Percentiles rank a stretch among this genome's conserved stretches.
Conservation (phyloP, 2,329 filamentous ascomycete species). For the Seiridium unicorne region DNA sequence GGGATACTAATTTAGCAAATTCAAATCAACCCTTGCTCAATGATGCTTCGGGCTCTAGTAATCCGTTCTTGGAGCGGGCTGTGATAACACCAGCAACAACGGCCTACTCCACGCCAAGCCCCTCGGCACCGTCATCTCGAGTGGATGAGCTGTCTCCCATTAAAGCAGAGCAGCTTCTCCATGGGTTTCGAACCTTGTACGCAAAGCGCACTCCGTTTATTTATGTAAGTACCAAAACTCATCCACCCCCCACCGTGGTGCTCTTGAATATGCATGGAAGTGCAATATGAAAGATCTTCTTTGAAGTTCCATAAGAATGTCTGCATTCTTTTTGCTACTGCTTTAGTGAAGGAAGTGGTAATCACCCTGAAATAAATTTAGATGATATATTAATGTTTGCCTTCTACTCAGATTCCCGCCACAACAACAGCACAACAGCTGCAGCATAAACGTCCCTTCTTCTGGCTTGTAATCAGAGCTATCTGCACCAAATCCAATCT, state of each 20-base stretch:
- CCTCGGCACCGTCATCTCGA: background rate
- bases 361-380: too few relatives aligned
- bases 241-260: too few relatives aligned
- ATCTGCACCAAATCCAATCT: conserved; percentile 40
- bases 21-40: too few relatives aligned
- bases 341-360: too few relatives aligned
- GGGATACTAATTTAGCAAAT: too few relatives aligned
- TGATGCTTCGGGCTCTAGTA: background rate
- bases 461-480: conserved; percentile 49
- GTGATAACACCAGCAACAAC: background rate
- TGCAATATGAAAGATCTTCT: too few relatives aligned
- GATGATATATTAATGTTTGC: too few relatives aligned
- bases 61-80: background rate
- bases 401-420: conserved; percentile 12
- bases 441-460: conserved; percentile 33
- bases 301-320: too few relatives aligned
- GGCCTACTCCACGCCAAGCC: background rate
- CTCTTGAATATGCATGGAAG: too few relatives aligned
- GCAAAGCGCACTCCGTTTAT: conserved; percentile 25
- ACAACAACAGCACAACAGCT: conserved; percentile 20
- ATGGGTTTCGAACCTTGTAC: conserved; percentile 20
- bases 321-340: too few relatives aligned
- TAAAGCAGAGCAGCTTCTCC: conserved; percentile 20
- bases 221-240: conserved; percentile 6
- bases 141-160: conserved; percentile 11